Percentiles rank a stretch among this genome's conserved stretches.
Conservation (phyloP, 164 flowering plant genomes). For the Amborella trichopoda region DNA sequence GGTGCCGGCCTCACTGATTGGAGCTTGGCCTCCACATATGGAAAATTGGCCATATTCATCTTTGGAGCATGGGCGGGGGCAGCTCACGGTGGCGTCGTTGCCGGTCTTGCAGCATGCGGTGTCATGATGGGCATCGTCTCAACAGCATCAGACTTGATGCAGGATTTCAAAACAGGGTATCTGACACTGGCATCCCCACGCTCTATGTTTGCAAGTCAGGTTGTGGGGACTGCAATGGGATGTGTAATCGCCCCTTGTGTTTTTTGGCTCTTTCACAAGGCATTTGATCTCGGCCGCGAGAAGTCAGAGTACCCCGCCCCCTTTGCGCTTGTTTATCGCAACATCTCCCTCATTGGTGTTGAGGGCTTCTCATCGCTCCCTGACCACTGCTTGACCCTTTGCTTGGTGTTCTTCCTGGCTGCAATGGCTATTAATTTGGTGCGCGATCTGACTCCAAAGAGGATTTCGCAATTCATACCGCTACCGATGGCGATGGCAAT, state of each 20-base stretch:
- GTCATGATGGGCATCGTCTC: constrained; percentile 59
- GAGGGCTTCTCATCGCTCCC: constrained; percentile 41
- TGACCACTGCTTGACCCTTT: constrained; percentile 33
- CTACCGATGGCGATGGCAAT: constrained; percentile 64
- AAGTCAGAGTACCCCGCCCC: constrained; percentile 37
- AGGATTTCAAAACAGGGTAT: constrained; percentile 57
- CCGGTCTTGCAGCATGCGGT: constrained; percentile 54
- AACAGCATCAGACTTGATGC: constrained; percentile 49
- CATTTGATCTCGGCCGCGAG: constrained; percentile 23
- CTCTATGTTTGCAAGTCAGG: constrained; percentile 52
- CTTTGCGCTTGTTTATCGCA: constrained; percentile 29
- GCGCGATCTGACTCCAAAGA: constrained; percentile 18
- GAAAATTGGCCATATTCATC: constrained; percentile 44
- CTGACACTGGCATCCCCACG: constrained; percentile 46
- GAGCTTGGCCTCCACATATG: constrained; percentile 51
- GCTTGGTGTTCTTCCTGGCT: constrained; percentile 24
- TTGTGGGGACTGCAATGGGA: constrained; percentile 46
- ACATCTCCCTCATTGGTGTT: constrained; percentile 45
- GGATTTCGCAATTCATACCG: constrained; percentile 26
- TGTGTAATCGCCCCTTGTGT: constrained; percentile 48
- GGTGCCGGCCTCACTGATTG: constrained; percentile 56
- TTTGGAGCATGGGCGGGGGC: constrained; percentile 55
- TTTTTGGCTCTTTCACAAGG: constrained; percentile 51
- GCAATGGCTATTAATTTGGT: constrained; percentile 31
- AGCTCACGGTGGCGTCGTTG: constrained; percentile 43